Percentiles rank a stretch among this genome's conserved stretches.
Evolutionary conservation across 148 eudicot genomes (phyloP).

Genomic region (Rhododendron ferrugineum): DNA sequence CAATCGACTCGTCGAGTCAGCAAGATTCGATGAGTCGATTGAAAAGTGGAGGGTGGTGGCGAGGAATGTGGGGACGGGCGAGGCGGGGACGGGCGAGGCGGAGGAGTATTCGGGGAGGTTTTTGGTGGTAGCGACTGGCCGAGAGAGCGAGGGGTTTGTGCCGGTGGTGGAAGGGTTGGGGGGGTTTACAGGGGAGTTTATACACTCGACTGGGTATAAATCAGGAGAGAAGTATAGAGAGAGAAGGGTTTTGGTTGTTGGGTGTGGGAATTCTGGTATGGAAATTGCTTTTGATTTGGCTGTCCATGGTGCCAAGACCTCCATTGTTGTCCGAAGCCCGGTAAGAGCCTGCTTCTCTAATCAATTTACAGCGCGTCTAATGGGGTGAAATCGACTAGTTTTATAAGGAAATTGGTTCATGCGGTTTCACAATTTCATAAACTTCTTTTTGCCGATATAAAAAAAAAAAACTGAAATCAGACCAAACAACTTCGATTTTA

Average conservation of each 20-base stretch:
- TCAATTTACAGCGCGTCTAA: too few relatives aligned
- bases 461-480: too few relatives aligned
- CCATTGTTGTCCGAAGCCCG: conserved; percentile 65
- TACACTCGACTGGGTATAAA: conserved; percentile 59
- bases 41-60: conserved; percentile 45
- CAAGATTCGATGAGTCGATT: conserved; percentile 28
- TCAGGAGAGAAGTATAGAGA: conserved; percentile 41
- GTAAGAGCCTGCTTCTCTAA: conserved; percentile 20
- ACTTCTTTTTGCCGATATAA: too few relatives aligned
- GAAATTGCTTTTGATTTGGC: conserved; percentile 75
- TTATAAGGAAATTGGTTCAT: too few relatives aligned
- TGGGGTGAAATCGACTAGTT: too few relatives aligned
- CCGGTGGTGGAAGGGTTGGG: conserved; percentile 57
- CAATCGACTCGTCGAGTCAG: conserved; percentile 35
- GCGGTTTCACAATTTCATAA: too few relatives aligned
- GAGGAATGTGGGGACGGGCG: conserved; percentile 3
- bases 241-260: conserved; percentile 61
- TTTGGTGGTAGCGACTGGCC: conserved; percentile 75
- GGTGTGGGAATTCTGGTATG: conserved; percentile 86
- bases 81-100: conserved; percentile 17
- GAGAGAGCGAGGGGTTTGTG: conserved; percentile 34
- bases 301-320: conserved; percentile 42
- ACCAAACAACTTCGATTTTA: too few relatives aligned
- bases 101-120: conserved; percentile 54
- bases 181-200: conserved; percentile 44